Conservation (phyloP, 257 asterid genomes). For the Henckelia pumila region DNA sequence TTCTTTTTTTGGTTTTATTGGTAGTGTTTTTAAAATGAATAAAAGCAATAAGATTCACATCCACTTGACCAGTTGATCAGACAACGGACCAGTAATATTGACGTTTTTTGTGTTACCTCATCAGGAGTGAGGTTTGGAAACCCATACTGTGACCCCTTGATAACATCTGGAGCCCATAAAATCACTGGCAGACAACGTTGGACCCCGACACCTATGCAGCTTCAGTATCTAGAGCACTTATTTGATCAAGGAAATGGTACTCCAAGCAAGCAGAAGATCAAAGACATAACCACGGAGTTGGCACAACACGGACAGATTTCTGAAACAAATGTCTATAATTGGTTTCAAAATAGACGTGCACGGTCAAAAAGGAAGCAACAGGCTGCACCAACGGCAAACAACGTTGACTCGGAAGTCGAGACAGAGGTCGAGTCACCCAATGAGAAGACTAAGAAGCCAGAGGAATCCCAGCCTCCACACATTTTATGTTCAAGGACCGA, state of each 20-base stretch:
- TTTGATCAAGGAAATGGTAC: conserved; percentile 95
- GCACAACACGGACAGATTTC: conserved; percentile 96
- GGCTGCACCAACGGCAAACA: conserved; percentile 43
- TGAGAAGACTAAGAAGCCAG: conserved; percentile 79
- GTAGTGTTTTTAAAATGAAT: not conserved
- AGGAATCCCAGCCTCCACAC: conserved; percentile 58
- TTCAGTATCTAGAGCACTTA: conserved; percentile 90
- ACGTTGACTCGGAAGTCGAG: conserved; percentile 81
- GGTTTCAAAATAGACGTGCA: conserved; percentile 99
- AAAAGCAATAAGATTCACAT: not conserved
- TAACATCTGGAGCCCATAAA: conserved; percentile 75
- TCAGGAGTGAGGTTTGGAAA: conserved; percentile 88
- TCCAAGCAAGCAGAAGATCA: conserved; percentile 94
- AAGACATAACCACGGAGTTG: conserved; percentile 81
- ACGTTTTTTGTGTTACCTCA: conserved; percentile 14
- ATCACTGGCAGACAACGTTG: conserved; percentile 89
- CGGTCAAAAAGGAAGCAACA: conserved; percentile 94
- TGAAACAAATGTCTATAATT: conserved; percentile 93
- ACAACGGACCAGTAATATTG: too few species aligned
- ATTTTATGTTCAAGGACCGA: conserved; percentile 46
- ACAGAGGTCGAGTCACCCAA: conserved; percentile 91
- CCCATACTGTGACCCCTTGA: conserved; percentile 69
- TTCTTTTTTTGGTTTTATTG: not conserved
- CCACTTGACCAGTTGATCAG: not conserved
- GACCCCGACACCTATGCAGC: conserved; percentile 96